Percentiles rank a stretch among this genome's conserved stretches.
Evolutionary conservation across 768 basidiomycete species (phyloP).

Genomic region (Pleurotus platypus): DNA sequence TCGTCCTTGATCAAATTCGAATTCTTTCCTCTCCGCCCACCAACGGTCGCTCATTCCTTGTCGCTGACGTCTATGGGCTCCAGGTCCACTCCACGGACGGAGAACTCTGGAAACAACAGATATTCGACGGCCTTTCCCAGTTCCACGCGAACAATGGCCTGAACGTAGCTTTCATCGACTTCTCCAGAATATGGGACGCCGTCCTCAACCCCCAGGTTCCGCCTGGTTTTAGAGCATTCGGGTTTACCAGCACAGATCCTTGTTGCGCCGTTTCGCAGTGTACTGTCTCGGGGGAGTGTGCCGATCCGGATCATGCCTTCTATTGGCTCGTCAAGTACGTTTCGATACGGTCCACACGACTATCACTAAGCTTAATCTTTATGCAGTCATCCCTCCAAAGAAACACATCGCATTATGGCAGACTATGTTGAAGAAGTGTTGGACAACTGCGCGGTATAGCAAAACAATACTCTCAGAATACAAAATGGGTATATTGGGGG

Average conservation of each 20-base stretch:
- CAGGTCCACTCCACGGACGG: conserved; percentile 36
- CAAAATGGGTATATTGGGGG: not conserved
- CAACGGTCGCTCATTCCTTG: conserved; percentile 44
- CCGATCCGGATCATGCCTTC: conserved; percentile 45
- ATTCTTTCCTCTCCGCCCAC: conserved; percentile 47
- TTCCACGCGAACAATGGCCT: conserved; percentile 28
- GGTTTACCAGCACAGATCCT: conserved; percentile 37
- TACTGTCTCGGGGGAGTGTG: conserved; percentile 29
- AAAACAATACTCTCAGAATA: not conserved
- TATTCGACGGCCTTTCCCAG: conserved; percentile 37
- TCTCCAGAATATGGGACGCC: conserved; percentile 47
- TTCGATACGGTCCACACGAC: not conserved
- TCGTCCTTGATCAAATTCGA: conserved; percentile 39
- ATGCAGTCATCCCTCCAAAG: conserved; percentile 45
- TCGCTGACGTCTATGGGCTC: conserved; percentile 49
- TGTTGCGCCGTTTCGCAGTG: conserved; percentile 27
- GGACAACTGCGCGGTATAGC: conserved; percentile 19
- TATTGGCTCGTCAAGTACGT: conserved; percentile 50
- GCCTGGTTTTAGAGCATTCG: conserved; percentile 46
- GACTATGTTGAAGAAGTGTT: conserved; percentile 44
- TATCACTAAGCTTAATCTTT: not conserved
- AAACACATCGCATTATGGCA: conserved; percentile 49
- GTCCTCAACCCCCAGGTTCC: conserved; percentile 30
- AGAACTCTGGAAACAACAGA: conserved; percentile 42
- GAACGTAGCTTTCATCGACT: conserved; percentile 43